Base-by-base conservation (phyloP, 2,329 filamentous ascomycete species). In the Sarocladiaceae sp. region DNA sequence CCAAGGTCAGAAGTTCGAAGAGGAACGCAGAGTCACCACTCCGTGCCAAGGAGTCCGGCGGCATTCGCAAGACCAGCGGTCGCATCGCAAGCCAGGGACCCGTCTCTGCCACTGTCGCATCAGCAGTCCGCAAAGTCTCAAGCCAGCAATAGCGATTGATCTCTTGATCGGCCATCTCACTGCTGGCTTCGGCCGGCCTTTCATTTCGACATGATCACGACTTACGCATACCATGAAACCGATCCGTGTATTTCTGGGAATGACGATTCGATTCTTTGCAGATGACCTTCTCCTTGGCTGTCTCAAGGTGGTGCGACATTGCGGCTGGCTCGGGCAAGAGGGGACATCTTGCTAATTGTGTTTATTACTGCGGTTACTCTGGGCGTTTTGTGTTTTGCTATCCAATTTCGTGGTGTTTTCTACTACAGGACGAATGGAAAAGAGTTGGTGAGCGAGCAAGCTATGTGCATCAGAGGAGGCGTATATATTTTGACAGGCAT, bases 1-100 rank as follows among this genome's bases (percentile, higher is more conserved):
- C 78, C 66, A 89, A 88, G 71, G 79, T 87, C 55, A 82, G 86
- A 48, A 77, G 80, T 59, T 80, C 79, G 59, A 80, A 79, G 64
- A 73, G 79, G 28, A 73, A 73, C 31, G 74, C 60, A 48, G 80
- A 79, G 49, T 73, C 78, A 29, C 67, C 76, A 47, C 69, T 78
- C 18, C 73, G 77, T 18, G 68, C 69, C 57, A 80, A 78, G 63
- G 76, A 80, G 53, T 69, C 72, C 26, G 70, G 69, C 7, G 82
- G 75, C 42, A 75, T 86, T 42, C 78, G 84, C 55, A 87, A 87
- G 74, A 84, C 80, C 4, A 86, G 83, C 59, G 83, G 83, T 33
- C 77, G 84, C 37, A 72, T 87, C 13, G 83, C 82, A 48, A 86
- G 82, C 63, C 71, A 80, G 53, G 78, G 71, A 58, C 66, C 63